Conservation (phyloP, 225 moss, liverwort and hornwort genomes). For the Physcomitrellopsis africana region DNA sequence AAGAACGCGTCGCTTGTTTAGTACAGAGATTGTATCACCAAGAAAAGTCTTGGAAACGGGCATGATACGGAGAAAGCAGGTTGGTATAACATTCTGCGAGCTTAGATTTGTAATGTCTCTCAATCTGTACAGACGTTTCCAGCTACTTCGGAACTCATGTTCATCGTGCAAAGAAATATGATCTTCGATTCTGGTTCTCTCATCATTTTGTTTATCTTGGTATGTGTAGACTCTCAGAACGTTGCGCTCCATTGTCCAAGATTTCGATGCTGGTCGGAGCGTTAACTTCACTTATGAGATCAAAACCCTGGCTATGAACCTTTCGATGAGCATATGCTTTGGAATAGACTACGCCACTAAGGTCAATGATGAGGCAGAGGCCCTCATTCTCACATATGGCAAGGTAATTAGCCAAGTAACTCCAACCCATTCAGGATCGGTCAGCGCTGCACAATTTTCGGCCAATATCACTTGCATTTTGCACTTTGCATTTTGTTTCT, state of each 20-base stretch:
- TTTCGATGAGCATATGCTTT: conserved; percentile 24
- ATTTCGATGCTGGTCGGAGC: conserved; percentile 38
- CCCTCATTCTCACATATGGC: conserved; percentile 2
- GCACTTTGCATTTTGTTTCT: conserved; percentile 22
- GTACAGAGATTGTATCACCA: conserved; percentile 27
- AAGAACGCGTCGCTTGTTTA: conserved; percentile 22
- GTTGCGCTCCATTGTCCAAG: conserved; percentile 31
- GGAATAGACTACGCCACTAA: conserved; percentile 14
- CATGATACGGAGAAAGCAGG: conserved; percentile 22
- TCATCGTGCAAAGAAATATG: no score
- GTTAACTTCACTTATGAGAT: conserved; percentile 34
- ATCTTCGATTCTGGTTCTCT: no score
- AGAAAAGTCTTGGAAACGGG: conserved; percentile 9
- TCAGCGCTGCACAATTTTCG: conserved; percentile 11
- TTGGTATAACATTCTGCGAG: not conserved
- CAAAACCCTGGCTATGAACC: conserved; percentile 23
- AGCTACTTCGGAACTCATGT: no score
- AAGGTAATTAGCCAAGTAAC: conserved; percentile 11
- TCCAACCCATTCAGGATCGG: no score
- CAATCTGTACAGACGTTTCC: not conserved
- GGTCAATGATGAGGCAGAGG: conserved; percentile 5
- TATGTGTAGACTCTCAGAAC: conserved; percentile 27
- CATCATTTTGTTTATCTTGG: not conserved
- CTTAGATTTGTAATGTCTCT: not conserved
- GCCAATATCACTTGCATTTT: conserved; percentile 3